Base-by-base conservation (phyloP, 768 basidiomycete genomes). In the Mycena amicta region DNA sequence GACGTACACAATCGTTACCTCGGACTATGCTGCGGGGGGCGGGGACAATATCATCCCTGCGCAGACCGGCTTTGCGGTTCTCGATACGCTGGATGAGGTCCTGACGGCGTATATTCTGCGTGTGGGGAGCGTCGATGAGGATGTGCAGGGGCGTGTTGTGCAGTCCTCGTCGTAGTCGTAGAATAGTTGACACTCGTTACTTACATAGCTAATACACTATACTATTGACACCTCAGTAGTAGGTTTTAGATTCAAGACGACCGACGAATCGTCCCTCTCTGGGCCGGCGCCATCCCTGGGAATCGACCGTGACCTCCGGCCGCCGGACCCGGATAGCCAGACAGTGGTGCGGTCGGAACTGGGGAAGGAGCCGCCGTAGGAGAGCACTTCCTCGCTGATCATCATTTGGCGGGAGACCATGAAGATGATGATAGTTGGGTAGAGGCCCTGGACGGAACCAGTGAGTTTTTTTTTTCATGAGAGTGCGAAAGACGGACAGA, bases 11-110 rank as follows among this genome's bases (percentile, higher is more conserved):
- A 69, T 75, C 40, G 68, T 70, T 25, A 75, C 75, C 1, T 59
- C 69, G 30, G 75, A 76, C 55, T 76, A 70, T 55, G 59, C 74
- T 18, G 75, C 75, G 1, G 59, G 65, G 11, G 75, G 75, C 16
- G 75, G 75, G 16, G 75, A 76, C 54, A 75, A 69, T 45, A 71
- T 76, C 60, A 74, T 70, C 71, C 62, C 67, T 20, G 56, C 66
- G 29, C 64, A 67, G 18, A 62, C 55, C n/a, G 68, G 66, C 30
- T 69, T 68, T 26, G 64, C 60, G 18, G 70, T 65, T 5, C 64
- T 76, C n/a, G 74, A 72, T 33, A 69, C 71, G 12, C 61, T 74
- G 53, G 75, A 76, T 49, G 65, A 69, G 58, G 71, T 72, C 3
- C 67, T 72, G 64, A 71, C 68, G 5, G 61, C 66, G 30, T 73